phyloP scores from a whole-genome alignment of 2,329 filamentous ascomycete species.

The Fonsecaea multimorphosa region DNA sequence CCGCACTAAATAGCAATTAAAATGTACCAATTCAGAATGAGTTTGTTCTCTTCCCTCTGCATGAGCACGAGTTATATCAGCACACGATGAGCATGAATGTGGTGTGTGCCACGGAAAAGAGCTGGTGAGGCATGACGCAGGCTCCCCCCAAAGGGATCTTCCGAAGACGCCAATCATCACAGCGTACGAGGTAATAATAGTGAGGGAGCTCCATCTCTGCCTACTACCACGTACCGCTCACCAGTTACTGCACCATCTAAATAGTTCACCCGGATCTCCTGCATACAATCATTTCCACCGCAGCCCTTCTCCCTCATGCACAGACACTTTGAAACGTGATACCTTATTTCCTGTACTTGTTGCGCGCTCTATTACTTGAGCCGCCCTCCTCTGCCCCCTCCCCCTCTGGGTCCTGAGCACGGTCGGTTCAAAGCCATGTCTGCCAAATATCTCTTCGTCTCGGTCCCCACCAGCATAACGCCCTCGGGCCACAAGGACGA shows the following conservation, averaged over 20 bases:
- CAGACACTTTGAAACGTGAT: background rate
- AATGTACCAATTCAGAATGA: background rate
- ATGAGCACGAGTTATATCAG: too few relatives aligned
- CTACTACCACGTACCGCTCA: too few relatives aligned
- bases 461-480: conserved; percentile 85
- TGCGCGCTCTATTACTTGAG: background rate
- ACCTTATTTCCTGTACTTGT: background rate
- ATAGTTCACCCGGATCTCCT: conserved; percentile 18
- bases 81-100: too few relatives aligned
- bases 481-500: conserved; percentile 80
- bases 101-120: too few relatives aligned
- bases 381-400: background rate
- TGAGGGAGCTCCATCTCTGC: conserved; percentile 13
- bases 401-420: background rate
- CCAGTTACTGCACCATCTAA: conserved; percentile 10
- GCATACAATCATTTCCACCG: background rate
- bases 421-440: conserved; percentile 25
- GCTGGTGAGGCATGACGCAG: conserved; percentile 4
- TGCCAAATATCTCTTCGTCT: conserved; percentile 78
- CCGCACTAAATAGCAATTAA: conserved; percentile 9
- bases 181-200: too few relatives aligned
- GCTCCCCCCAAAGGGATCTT: background rate
- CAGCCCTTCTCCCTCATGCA: background rate
- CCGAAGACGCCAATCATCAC: background rate
- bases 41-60: background rate